Conservation (phyloP, 495 filamentous ascomycete species). For the Penicillium tannophilum region DNA sequence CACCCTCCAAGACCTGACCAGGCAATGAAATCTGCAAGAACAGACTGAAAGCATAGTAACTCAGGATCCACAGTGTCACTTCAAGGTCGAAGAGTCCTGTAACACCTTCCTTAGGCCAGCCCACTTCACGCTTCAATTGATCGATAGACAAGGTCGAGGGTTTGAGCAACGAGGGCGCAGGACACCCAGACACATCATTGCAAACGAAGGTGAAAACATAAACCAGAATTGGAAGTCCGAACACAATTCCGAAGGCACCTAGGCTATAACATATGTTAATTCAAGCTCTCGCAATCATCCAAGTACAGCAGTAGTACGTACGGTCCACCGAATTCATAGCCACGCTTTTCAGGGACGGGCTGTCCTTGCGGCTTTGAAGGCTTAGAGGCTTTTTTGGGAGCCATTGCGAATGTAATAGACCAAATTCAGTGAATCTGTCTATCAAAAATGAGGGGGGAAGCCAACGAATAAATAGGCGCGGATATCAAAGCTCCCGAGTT, state of each 20-base stretch:
- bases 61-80: constrained; percentile 65
- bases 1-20: constrained; percentile 70
- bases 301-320: constrained; percentile 51
- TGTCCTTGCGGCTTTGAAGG: constrained; percentile 27
- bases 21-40: constrained; percentile 78
- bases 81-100: constrained; percentile 60
- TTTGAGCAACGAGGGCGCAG: constrained; percentile 78
- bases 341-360: constrained; percentile 50
- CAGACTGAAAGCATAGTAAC: constrained; percentile 79
- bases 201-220: constrained; percentile 82
- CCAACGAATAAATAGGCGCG: constrained; percentile 14
- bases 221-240: constrained; percentile 73
- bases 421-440: neutral
- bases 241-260: constrained; percentile 71
- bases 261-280: constrained; percentile 52
- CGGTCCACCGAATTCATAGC: constrained; percentile 89
- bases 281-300: constrained; percentile 1
- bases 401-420: constrained; percentile 22
- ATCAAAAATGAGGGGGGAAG: constrained; percentile 4
- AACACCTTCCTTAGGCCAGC: constrained; percentile 73
- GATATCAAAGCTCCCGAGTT: neutral
- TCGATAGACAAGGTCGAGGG: constrained; percentile 72
- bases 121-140: constrained; percentile 72
- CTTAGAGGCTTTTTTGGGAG: constrained; percentile 30
- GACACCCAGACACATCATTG: constrained; percentile 91